These are phyloP conservation scores for Scenedesmus sp. DNA, from an alignment of 163 green algal species.

Conservation along the genomic window DNA sequence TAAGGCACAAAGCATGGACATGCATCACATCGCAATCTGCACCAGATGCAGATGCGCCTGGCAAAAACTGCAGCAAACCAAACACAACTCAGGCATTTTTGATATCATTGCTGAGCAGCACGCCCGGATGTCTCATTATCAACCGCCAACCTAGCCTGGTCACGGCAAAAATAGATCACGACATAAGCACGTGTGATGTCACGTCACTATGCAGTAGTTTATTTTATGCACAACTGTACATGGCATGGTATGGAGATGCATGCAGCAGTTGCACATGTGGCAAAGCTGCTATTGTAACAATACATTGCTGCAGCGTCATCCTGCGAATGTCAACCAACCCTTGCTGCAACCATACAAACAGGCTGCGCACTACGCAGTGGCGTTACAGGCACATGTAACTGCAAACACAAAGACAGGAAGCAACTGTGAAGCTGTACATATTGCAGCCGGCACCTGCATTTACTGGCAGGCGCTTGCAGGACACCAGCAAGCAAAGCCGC, in stretches of 20 bases:
- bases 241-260: not conserved
- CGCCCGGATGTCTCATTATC: too few relatives aligned
- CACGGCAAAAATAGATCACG: not conserved
- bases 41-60: too few relatives aligned
- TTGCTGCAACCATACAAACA: not conserved
- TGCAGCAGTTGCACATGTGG: not conserved
- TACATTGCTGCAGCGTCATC: not conserved
- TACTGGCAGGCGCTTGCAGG: not conserved
- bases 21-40: too few relatives aligned
- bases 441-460: not conserved
- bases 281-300: not conserved
- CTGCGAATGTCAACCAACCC: not conserved
- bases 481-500: not conserved
- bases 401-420: too few relatives aligned
- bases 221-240: not conserved
- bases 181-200: not conserved
- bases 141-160: too few relatives aligned
- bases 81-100: too few relatives aligned
- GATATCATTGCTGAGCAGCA: too few relatives aligned
- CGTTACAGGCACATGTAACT: not conserved
- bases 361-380: not conserved
- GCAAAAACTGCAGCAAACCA: too few relatives aligned
- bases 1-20: too few relatives aligned
- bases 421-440: not conserved
- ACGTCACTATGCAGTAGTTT: not conserved